Base-by-base conservation (phyloP, 345 rosid species). In the Populus euphratica region DNA sequence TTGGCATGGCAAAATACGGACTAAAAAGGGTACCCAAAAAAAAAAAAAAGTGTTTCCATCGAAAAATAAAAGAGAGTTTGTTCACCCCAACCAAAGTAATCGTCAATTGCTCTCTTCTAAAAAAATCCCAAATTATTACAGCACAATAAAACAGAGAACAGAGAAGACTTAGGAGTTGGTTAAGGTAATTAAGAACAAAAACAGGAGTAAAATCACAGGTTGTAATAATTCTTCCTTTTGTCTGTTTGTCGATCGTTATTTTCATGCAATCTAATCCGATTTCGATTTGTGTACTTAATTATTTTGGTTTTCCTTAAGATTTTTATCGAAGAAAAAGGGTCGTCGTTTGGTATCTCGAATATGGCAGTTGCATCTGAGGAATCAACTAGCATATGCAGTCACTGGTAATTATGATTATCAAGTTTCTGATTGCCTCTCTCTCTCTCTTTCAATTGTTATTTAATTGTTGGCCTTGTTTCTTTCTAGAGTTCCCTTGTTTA, bases 311-410 rank as follows among this genome's bases (percentile, higher is more conserved):
- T 25, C 16, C 72, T 33, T 12, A 76, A 74, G 84, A 64, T 77
- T 78, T 67, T 64, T 76, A 79, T 78, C 69, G 85, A 68, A 44
- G 73, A 70, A 10, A 69, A 64, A 25, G 43, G 29, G 76, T n/a
- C 74, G 68, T 65, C 68, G 71, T 74, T 47, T 61, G 39, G 11
- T 3, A 68, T 71, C 77, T 81, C 74, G 81, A 47, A 72, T 72
- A 94, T 94, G 98, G 94, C 81, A 70, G 67, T 85, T 68, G 86
- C 85, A 73, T 72, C 90, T 12, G 97, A 88, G 80, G 97, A 89
- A 47, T 75, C 87, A 83, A 89, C 91, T 39, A 86, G 79, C 79
- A 81, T 89, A 14, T 94, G 98, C 89, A 78, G 72, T 83, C 97
- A 94, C 92, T 94, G 98, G 98, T 94, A 87, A 49, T 81, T 64